phyloP scores from a whole-genome alignment of 2,329 filamentous ascomycete species.

The Plenodomus biglobosus region DNA sequence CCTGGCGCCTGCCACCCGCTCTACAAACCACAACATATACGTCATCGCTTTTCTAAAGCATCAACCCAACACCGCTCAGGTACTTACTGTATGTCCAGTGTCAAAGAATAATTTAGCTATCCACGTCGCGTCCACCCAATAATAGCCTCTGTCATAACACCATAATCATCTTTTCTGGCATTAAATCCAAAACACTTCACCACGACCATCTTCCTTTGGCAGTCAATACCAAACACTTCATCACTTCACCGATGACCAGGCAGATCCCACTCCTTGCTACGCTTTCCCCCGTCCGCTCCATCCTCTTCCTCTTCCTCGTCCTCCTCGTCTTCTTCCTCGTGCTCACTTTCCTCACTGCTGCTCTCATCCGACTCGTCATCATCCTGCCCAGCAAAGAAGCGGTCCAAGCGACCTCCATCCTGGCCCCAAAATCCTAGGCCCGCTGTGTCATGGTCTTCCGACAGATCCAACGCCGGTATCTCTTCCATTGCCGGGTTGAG shows the following conservation, averaged over 20 bases:
- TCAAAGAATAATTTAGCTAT: not conserved
- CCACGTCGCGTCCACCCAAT: not conserved
- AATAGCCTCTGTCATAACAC: not conserved
- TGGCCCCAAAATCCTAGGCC: slow-evolving; percentile 39
- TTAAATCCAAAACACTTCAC: no score
- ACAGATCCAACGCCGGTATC: slow-evolving; percentile 34
- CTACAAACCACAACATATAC: no score
- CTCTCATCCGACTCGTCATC: slow-evolving; percentile 38
- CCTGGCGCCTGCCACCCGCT: no score
- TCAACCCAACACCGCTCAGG: no score
- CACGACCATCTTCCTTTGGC: no score
- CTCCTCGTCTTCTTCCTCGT: slow-evolving; percentile 37
- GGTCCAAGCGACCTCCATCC: slow-evolving; percentile 29
- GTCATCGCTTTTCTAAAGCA: no score
- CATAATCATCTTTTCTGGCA: not conserved
- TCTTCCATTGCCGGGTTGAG: slow-evolving; percentile 40
- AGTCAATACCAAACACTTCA: no score
- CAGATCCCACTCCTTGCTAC: slow-evolving; percentile 37
- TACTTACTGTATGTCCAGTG: no score
- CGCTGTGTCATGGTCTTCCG: slow-evolving; percentile 32
- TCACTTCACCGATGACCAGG: slow-evolving; percentile 38
- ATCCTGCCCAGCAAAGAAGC: slow-evolving; percentile 26
- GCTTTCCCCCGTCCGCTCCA: slow-evolving; percentile 21
- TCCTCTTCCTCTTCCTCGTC: slow-evolving; percentile 33
- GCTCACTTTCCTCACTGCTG: slow-evolving; percentile 39